phyloP scores from a whole-genome alignment of 768 basidiomycete species.

The Melanogaster broomeanus region DNA sequence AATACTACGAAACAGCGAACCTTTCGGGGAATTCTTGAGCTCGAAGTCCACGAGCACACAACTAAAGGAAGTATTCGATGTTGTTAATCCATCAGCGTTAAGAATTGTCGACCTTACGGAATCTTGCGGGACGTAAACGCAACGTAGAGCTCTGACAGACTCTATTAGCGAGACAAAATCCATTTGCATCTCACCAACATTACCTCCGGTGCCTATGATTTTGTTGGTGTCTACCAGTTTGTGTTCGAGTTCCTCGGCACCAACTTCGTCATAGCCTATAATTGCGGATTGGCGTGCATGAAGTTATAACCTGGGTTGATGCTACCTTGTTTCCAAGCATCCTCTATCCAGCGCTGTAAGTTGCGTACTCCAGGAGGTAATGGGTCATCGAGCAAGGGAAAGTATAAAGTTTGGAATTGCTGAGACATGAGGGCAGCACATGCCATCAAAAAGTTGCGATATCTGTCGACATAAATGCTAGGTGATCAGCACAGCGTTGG shows the following conservation, averaged over 20 bases:
- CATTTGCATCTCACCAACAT: conserved; percentile 1
- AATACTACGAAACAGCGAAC: conserved; percentile 31
- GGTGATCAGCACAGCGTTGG: conserved; percentile 1
- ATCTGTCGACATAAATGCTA: conserved; percentile 44
- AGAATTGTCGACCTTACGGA: conserved; percentile 56
- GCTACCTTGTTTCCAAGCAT: conserved; percentile 73
- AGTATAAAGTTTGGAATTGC: conserved; percentile 59
- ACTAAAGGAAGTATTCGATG: conserved; percentile 32
- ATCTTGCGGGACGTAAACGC: conserved; percentile 80
- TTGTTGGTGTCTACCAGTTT: conserved; percentile 57
- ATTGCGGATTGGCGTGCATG: background rate
- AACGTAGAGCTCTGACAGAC: conserved; percentile 63
- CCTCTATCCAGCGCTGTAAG: conserved; percentile 78
- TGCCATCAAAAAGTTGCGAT: conserved; percentile 82
- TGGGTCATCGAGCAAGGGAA: conserved; percentile 56
- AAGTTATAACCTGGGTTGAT: background rate
- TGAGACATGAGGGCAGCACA: conserved; percentile 76
- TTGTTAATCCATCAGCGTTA: background rate
- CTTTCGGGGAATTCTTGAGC: conserved; percentile 42
- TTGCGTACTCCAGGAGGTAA: conserved; percentile 68
- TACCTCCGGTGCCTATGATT: conserved; percentile 84
- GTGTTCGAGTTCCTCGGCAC: conserved; percentile 58
- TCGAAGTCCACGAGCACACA: conserved; percentile 69
- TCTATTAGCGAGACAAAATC: background rate
- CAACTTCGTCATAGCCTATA: conserved; percentile 72